A percentile compares a stretch with the other conserved stretches of the same genome.
Conservation (phyloP, 108 stramenopile genomes). For the Licmophora abbreviata region DNA sequence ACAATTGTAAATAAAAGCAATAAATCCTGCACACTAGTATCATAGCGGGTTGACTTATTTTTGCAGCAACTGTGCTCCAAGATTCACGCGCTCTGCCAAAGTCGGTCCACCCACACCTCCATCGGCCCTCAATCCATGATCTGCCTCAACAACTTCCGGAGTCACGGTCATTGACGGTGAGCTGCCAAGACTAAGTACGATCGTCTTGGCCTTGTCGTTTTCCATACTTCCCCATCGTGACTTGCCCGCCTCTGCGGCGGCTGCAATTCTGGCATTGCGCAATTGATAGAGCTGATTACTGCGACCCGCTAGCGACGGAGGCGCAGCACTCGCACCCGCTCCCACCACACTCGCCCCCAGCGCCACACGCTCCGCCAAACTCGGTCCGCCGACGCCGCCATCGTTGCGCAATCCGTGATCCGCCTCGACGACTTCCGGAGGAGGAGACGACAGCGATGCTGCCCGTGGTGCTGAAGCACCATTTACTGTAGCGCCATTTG, state of each 20-base stretch:
- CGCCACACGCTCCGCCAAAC: conserved; percentile 39
- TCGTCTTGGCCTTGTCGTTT: conserved; percentile 20
- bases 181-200: too few relatives aligned
- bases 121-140: conserved; percentile 23
- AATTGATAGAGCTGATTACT: conserved; percentile 1
- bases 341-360: conserved; percentile 19
- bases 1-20: conserved; percentile 4
- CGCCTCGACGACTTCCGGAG: conserved; percentile 35
- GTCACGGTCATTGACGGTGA: neutral
- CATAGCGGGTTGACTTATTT: too few relatives aligned
- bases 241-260: conserved; percentile 37
- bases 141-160: conserved; percentile 14
- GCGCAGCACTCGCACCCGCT: conserved; percentile 5
- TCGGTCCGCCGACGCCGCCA: conserved; percentile 44
- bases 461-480: neutral
- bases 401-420: conserved; percentile 57
- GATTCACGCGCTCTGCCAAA: conserved; percentile 34
- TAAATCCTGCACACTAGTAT: neutral
- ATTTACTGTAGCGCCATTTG: conserved; percentile 1
- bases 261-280: conserved; percentile 25
- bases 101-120: conserved; percentile 18
- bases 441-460: neutral
- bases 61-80: too few relatives aligned
- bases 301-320: conserved; percentile 2
- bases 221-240: conserved; percentile 64